A percentile compares a stretch with the other conserved stretches of the same genome.
Evolutionary conservation across 495 filamentous ascomycete species (phyloP).

Genomic region (Evansstolkia leycettana): DNA sequence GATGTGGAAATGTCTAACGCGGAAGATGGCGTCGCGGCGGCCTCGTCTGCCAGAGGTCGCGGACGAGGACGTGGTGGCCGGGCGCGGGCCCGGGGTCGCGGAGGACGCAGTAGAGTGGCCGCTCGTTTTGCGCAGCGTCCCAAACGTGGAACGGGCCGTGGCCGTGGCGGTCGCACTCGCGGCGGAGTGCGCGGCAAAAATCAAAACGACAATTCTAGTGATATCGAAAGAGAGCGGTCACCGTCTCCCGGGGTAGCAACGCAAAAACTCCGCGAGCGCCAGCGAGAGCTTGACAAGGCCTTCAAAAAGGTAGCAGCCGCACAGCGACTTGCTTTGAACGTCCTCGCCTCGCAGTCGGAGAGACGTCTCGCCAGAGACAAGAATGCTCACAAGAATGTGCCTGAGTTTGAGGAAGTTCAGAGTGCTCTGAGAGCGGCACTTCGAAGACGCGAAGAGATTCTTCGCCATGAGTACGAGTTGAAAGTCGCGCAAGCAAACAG

Average conservation of each 20-base stretch:
- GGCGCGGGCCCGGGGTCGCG: constrained; percentile 20
- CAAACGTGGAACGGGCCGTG: constrained; percentile 8
- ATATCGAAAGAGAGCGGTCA: constrained; percentile 21
- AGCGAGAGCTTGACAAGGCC: constrained; percentile 26
- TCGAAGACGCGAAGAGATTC: constrained; percentile 6
- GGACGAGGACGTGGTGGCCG: constrained; percentile 26
- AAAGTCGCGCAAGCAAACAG: constrained; percentile 15
- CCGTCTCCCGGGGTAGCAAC: constrained; percentile 23
- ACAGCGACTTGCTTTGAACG: constrained; percentile 25
- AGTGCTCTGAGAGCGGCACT: constrained; percentile 8
- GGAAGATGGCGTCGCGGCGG: constrained; percentile 4
- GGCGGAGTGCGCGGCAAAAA: not conserved
- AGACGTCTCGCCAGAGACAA: constrained; percentile 26
- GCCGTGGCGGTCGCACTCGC: constrained; percentile 11
- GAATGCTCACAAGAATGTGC: constrained; percentile 27
- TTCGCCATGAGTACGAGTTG: constrained; percentile 17
- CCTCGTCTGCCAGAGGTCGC: constrained; percentile 1
- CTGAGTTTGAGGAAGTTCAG: constrained; percentile 25
- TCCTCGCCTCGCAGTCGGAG: constrained; percentile 28
- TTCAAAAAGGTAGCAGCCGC: constrained; percentile 32
- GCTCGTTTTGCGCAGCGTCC: constrained; percentile 7
- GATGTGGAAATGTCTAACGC: constrained; percentile 10
- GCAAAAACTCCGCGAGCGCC: constrained; percentile 26
- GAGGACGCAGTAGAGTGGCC: constrained; percentile 22
- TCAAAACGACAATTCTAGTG: constrained; percentile 14